Evolutionary conservation across 2,329 filamentous ascomycete species (phyloP), one percentile per base, ranked within the genome.

Genomic region (Rhynchosporium secalis): DNA sequence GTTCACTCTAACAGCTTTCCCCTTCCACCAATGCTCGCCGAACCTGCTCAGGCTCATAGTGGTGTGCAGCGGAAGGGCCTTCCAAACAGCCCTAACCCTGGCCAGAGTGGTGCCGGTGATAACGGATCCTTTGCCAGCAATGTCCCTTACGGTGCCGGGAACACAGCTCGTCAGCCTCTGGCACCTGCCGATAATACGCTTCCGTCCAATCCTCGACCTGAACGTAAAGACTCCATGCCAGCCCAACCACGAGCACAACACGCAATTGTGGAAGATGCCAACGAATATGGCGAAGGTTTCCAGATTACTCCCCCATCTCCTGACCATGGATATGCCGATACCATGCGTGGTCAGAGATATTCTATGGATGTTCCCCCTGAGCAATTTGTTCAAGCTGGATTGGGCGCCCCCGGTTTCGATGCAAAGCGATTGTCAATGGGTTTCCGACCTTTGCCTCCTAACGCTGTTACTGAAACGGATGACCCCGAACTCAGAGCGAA

Each of bases 401-500:
- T 89, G 6, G 81, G 78, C 56, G 80, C 87, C 52, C 85, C 86
- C 1, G 78, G 78, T 15, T 78, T 81, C 64, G 78, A 84, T 62
- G 80, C 77, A 70, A 83, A 83, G 65, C 81, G 87, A 61, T 75
- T 89, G n/a, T 90, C 87, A 1, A 83, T 89, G 51, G 86, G 86
- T 33, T 83, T 96, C 75, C 89, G 95, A 15, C 95, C 95, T 28
- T 82, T 99, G 65, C 95, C 95, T 4, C 91, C 92, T 41, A 88
- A 93, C 72, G 90, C 96, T 67, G 86, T 91, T 60, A 83, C 81
- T 36, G 86, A 88, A 48, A 85, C 88, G 3, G 95, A 98, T 73
- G 94, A 97, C 74, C 92, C 95, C 0, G 95, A 98, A 76, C 88
- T 94, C 72, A 87, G 95, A 71, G 95, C 95, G 67, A 98, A 97